Evolutionary conservation across 768 basidiomycete genomes (phyloP).

Genomic region (Lactarius indigo): DNA sequence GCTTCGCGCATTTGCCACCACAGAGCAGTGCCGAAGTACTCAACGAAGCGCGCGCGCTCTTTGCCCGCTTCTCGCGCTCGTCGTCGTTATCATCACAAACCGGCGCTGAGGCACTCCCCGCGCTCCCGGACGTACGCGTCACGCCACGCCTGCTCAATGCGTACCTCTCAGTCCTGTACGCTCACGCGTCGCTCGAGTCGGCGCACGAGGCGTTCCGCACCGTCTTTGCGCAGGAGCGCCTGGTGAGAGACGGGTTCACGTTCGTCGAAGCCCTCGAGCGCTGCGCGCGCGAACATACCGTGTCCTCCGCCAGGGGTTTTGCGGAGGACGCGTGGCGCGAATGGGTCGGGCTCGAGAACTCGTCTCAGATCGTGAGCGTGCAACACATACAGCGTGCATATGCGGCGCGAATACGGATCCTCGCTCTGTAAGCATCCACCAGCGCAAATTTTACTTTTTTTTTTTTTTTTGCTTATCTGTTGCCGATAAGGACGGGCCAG

Average conservation of each 20-base stretch:
- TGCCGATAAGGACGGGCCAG: constrained; percentile 41
- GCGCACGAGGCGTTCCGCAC: constrained; percentile 47
- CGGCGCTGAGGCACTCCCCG: not conserved
- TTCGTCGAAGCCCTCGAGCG: constrained; percentile 68
- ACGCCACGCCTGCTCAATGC: constrained; percentile 69
- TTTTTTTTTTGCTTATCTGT: not conserved
- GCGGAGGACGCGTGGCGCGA: constrained; percentile 62
- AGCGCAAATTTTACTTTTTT: too few species aligned
- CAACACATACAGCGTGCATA: constrained; percentile 68
- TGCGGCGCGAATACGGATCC: constrained; percentile 60
- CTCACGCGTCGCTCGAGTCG: constrained; percentile 48
- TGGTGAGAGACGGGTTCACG: constrained; percentile 49
- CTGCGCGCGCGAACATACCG: constrained; percentile 43
- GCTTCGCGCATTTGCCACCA: constrained; percentile 56
- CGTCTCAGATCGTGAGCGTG: constrained; percentile 28
- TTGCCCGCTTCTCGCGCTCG: constrained; percentile 48
- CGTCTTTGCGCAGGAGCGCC: constrained; percentile 42
- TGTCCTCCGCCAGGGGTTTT: constrained; percentile 44
- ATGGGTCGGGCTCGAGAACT: constrained; percentile 52
- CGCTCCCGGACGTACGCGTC: constrained; percentile 50
- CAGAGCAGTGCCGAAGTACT: constrained; percentile 71
- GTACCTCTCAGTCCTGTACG: constrained; percentile 75
- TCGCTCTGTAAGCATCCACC: constrained; percentile 47
- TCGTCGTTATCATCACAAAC: not conserved
- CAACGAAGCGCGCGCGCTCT: constrained; percentile 63